Evolutionary conservation across 2,329 filamentous ascomycete species (phyloP), one percentile per base, ranked within the genome.

Genomic region (Colletotrichum magnum): DNA sequence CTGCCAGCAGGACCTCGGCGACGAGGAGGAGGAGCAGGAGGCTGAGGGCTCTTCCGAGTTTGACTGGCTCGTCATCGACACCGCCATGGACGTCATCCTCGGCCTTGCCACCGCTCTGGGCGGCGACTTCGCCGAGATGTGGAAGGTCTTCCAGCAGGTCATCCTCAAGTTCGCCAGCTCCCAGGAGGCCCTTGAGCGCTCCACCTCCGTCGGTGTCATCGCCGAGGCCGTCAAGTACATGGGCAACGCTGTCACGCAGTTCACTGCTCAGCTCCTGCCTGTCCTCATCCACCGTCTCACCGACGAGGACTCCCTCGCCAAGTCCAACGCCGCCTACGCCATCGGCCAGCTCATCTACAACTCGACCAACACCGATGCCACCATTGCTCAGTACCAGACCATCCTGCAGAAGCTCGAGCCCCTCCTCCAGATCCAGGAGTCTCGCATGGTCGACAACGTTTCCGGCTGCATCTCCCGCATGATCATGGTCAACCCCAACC

Each of bases 1-100:
- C 65, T 98, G 94, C 85, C 96, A 99, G 83, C 90, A 95, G 77
- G 95, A 98, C 77, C 89, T 97, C 24, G 93, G 92, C 53, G 92
- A 93, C 69, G 92, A 94, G 71, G 92, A 93, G 64, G 94, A 95
- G 74, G 89, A 92, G 71, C 87, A 90, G 64, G 90, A 91, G n/a
- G 89, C 93, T 64, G 85, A 84, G 62, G 95, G 94, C 78, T 93
- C 92, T 36, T 97, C 95, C 2, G 96, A 99, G 83, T 97, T 97
- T 77, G 96, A 98, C 85, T 98, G 96, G 96, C 89, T 98, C 18
- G 92, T 97, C 59, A 92, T 98, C 63, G 96, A 99, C 83, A 97
- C 94, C 10, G 95, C 94, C 43, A 89, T 98, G 64, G 96, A 98
- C 73, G 94, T 97, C 54, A 87, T 98, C 58, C 94, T 94, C 59